Evolutionary conservation across 1,139 yeast genomes (phyloP).

Genomic region (Wickerhamomyces sp.): DNA sequence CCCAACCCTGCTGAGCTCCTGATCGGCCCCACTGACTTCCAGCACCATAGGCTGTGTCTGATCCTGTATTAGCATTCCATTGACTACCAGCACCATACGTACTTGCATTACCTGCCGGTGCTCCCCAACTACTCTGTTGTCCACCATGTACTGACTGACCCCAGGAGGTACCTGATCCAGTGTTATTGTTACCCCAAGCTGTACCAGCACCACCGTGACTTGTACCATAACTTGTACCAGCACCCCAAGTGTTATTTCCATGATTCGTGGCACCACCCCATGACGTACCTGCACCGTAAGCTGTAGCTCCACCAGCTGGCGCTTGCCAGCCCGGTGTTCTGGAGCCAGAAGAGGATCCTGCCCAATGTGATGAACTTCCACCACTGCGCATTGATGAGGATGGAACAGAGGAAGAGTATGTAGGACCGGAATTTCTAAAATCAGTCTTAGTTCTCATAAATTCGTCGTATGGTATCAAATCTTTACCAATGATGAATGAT

Average conservation of each 20-base stretch:
- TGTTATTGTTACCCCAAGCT: constrained; percentile 45
- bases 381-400: constrained; percentile 9
- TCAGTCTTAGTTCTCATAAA: constrained; percentile 37
- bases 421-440: constrained; percentile 24
- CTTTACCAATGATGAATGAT: constrained; percentile 62
- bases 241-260: constrained; percentile 35
- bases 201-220: constrained; percentile 33
- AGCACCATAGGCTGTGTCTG: constrained; percentile 21
- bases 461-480: constrained; percentile 72
- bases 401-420: constrained; percentile 8
- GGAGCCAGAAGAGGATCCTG: constrained; percentile 35
- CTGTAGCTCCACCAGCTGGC: constrained; percentile 41
- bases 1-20: constrained; percentile 10
- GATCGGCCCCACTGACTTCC: constrained; percentile 24
- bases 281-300: constrained; percentile 31
- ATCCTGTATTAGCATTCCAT: constrained; percentile 24
- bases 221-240: constrained; percentile 47
- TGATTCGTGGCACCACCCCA: constrained; percentile 44
- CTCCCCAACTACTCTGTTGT: constrained; percentile 25
- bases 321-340: constrained; percentile 30
- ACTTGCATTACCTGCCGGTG: constrained; percentile 28
- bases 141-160: constrained; percentile 40
- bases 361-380: constrained; percentile 18
- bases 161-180: constrained; percentile 45
- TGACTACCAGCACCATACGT: constrained; percentile 23